phyloP scores from a whole-genome alignment of 345 rosid species.

The Populus pruinosa region DNA sequence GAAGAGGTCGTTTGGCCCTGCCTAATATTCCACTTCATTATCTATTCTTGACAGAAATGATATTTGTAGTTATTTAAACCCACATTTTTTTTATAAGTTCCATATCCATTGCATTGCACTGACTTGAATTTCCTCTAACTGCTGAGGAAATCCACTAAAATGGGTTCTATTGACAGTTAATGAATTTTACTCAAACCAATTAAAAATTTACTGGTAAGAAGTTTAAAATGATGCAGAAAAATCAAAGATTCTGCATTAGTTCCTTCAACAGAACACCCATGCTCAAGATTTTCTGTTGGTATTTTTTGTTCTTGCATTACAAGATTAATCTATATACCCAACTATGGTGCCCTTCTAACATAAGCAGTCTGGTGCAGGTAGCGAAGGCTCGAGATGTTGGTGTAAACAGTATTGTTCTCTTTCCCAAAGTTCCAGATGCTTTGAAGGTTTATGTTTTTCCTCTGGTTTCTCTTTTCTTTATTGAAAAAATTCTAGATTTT shows the following conservation, averaged over 20 bases:
- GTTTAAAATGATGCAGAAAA: not conserved
- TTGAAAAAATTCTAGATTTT: not conserved
- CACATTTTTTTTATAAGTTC: not conserved
- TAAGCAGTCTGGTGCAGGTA: constrained; percentile 44
- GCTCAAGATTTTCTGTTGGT: not conserved
- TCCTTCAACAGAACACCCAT: not conserved
- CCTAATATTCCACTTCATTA: not conserved
- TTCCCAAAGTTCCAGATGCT: constrained; percentile 96
- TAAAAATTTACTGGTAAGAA: not conserved
- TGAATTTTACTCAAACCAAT: not conserved
- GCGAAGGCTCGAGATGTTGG: constrained; percentile 93
- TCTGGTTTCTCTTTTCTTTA: constrained; percentile 5
- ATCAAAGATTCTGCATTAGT: too few species aligned
- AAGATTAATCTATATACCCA: not conserved
- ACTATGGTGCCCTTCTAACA: not conserved
- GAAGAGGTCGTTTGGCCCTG: constrained; percentile 54
- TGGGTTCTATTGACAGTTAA: not conserved
- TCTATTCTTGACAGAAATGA: not conserved
- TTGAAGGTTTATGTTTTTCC: constrained; percentile 56
- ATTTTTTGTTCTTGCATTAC: not conserved
- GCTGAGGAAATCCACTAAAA: not conserved
- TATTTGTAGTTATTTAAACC: not conserved
- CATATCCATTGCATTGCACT: not conserved
- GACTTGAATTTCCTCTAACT: not conserved
- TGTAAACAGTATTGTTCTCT: constrained; percentile 74